Base-by-base conservation (phyloP, 768 basidiomycete genomes). In the Calocera cornea region DNA sequence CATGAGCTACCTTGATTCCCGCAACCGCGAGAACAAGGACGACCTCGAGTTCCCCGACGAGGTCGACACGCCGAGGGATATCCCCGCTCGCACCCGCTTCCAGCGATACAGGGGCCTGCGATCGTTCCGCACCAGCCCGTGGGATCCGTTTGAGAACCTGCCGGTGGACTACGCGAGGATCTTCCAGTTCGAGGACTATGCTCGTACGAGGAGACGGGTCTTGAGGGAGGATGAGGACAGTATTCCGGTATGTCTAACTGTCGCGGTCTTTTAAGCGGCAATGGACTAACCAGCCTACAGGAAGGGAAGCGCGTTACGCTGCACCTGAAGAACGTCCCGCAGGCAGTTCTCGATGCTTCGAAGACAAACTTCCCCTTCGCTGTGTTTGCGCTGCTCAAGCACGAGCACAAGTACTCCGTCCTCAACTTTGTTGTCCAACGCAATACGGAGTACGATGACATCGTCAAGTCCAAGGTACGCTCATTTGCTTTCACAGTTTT, bases 91-190 rank as follows among this genome's bases (percentile, higher is more conserved):
- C 19, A 83, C 82, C 11, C 85, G 97, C 12, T 98, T 98, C 79
- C 91, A 92, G 72, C 84, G 95, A 63, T 99, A 87, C 75, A 86
- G 95, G 68, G 95, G 95, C 8, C 76, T 99, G 78, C 86, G 86
- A 60, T 93, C 90, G 16, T 91, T 99, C 82, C 81, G 95, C 40
- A 98, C 95, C 5, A 94, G 91, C 74, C 92, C 91, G 40, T 99
- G 95, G 97, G 97, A 98, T 75, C 87, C 95, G 8, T 97, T 89
- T 72, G 95, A 99, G 77, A 95, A 95, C 73, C 80, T 99, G 12
- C 95, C 95, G 14, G 78, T 87, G 64, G 94, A 99, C 74, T 98
- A 98, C 73, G 92, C 89, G 1, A 83, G 89, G 44, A 95, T 97
- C 72, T 99, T 98, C 78, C 91, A 94, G 75, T 97, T 98, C 73